Conservation (phyloP, 2,329 filamentous ascomycete species). For the Stromatinia cepivora region DNA sequence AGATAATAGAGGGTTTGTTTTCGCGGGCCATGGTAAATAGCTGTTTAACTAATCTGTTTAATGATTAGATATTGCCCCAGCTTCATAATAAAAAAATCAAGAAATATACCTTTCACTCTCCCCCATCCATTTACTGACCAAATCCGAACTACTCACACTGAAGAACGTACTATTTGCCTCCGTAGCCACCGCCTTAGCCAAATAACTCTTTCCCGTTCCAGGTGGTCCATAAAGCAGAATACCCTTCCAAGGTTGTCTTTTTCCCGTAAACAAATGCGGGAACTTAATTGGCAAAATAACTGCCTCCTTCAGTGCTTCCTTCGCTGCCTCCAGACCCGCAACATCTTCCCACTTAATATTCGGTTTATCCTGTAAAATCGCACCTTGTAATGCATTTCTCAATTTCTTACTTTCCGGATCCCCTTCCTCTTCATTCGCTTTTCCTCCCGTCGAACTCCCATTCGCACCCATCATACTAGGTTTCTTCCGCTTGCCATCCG, state of each 20-base stretch:
- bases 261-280: conserved; percentile 91
- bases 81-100: neutral
- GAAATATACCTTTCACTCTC: conserved; percentile 83
- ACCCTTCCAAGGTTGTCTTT: conserved; percentile 97
- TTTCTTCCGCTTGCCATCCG: conserved; percentile 70
- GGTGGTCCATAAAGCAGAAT: conserved; percentile 95
- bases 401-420: conserved; percentile 97
- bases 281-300: conserved; percentile 98
- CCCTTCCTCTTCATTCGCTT: conserved; percentile 61
- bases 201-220: conserved; percentile 95
- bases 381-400: conserved; percentile 83
- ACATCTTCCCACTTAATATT: conserved; percentile 99
- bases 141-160: conserved; percentile 93
- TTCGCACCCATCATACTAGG: conserved; percentile 71
- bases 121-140: conserved; percentile 99
- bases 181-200: conserved; percentile 95
- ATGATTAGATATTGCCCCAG: conserved; percentile 20
- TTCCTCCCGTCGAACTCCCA: conserved; percentile 63
- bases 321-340: conserved; percentile 87
- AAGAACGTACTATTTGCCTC: conserved; percentile 99
- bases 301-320: conserved; percentile 96
- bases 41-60: conserved; percentile 73
- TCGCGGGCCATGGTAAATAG: conserved; percentile 97
- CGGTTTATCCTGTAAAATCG: conserved; percentile 91
- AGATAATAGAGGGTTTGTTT: conserved; percentile 97